Evolutionary conservation across 345 rosid genomes (phyloP).

Genomic region (Lenwebbia sp.): DNA sequence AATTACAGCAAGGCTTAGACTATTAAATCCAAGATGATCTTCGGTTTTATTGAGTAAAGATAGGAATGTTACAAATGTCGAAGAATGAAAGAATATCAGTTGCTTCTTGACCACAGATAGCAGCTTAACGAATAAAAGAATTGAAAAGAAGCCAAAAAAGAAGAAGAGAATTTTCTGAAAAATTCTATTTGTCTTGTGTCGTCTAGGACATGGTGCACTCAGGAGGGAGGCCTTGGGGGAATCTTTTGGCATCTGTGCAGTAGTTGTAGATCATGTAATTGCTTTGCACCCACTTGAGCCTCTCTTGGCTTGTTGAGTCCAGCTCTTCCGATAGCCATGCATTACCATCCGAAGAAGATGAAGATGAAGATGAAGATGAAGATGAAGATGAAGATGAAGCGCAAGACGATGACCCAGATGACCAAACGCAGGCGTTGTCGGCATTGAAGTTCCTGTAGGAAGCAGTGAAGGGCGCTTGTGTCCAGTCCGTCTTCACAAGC

Average conservation of each 20-base stretch:
- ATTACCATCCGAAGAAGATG: background rate
- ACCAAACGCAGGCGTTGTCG: slow-evolving; percentile 32
- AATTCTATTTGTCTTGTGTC: background rate
- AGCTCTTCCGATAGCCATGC: slow-evolving; percentile 29
- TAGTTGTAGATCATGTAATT: slow-evolving; percentile 48
- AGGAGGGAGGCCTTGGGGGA: slow-evolving; percentile 41
- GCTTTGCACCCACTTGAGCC: slow-evolving; percentile 37
- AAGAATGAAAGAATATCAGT: background rate
- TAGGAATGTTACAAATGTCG: background rate
- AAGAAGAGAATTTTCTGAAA: background rate
- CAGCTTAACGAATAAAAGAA: background rate
- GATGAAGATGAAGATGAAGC: slow-evolving; percentile 3
- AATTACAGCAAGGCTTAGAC: background rate
- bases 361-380: background rate
- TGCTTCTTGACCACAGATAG: background rate
- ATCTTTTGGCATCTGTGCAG: slow-evolving; percentile 37
- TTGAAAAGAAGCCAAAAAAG: background rate
- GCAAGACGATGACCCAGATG: slow-evolving; percentile 18
- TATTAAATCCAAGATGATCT: background rate
- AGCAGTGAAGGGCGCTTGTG: slow-evolving; percentile 50
- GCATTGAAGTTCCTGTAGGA: slow-evolving; percentile 34
- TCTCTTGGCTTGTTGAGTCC: slow-evolving; percentile 13
- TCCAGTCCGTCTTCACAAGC: slow-evolving; percentile 51
- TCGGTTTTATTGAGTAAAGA: background rate
- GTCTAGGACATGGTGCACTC: slow-evolving; percentile 22